Base-by-base conservation (phyloP, 2,329 filamentous ascomycete species). In the Penicillium sp. region DNA sequence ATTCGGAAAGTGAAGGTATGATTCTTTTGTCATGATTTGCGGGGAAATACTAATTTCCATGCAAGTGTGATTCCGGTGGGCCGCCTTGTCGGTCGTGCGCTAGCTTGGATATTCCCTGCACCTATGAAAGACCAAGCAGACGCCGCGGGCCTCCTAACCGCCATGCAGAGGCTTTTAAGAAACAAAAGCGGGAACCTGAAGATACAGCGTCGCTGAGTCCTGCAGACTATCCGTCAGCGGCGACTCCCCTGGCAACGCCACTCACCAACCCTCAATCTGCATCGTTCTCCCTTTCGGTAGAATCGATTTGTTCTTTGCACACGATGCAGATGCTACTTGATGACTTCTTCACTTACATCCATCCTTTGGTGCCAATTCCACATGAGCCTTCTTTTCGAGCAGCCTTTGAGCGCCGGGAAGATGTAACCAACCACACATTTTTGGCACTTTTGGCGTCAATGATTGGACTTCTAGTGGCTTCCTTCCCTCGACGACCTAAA, bases 151-250 rank as follows among this genome's bases (percentile, higher is more conserved):
- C 86, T 35, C 85, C 85, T 32, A 89, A 88, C 65, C 76, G 82
- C 61, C 85, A 87, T 74, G 85, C 85, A 18, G 85, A 88, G 74
- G 83, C 83, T 20, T 81, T 88, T 65, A 88, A 88, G 75, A 84
- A 81, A 65, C 80, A 82, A 53, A 80, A 81, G 42, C 69, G 85
- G 5, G 81, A 78, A 31, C 46, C 62, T 10, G 63, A 61, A 44
- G 63, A 61, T 48, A 57, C 56, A n/a, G 77, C 77, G 13, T 76
- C 77, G 10, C 44, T 40, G 8, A 72, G 70, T 38, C 67, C 73
- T 22, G 74, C 79, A 13, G 75, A 74, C 22, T 72, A 72, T 22
- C 74, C 76, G 5, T 74, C 75, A 16, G 76, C 77, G 32, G 53
- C 35, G 37, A 61, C 64, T 39, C 76, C 79, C 29, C 60, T 64